Conservation (phyloP, 1,284 basidiomycete species). For the Thecaphora frezii region DNA sequence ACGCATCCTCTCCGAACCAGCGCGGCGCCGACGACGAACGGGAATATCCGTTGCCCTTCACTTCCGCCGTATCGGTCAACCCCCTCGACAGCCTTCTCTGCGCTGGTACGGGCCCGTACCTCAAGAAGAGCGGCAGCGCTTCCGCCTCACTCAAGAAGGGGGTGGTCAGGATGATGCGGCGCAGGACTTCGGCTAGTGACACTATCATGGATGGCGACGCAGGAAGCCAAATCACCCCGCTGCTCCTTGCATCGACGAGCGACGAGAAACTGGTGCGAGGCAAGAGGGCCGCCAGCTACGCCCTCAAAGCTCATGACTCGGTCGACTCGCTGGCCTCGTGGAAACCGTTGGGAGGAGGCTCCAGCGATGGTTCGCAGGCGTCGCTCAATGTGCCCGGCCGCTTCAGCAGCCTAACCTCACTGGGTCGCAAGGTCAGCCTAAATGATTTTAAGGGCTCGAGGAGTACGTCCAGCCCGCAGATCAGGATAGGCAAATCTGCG, state of each 20-base stretch:
- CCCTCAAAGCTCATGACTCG: too few relatives aligned
- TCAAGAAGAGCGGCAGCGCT: not conserved
- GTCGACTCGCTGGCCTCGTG: not conserved
- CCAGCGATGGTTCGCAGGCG: not conserved
- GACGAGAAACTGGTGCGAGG: not conserved
- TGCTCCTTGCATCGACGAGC: not conserved
- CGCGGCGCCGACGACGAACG: too few relatives aligned
- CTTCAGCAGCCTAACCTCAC: slow-evolving; percentile 21
- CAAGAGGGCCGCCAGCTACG: too few relatives aligned
- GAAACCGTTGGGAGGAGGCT: not conserved
- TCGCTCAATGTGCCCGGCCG: slow-evolving; percentile 14
- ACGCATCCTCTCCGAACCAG: not conserved
- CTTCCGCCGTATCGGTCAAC: too few relatives aligned
- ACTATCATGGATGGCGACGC: not conserved
- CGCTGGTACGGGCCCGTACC: not conserved
- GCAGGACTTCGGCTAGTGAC: slow-evolving; percentile 8
- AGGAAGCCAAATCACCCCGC: not conserved
- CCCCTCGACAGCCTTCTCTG: too few relatives aligned
- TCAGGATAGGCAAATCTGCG: not conserved
- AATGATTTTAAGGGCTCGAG: slow-evolving; percentile 16
- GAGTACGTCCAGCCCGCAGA: not conserved
- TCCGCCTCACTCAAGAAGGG: slow-evolving; percentile 1
- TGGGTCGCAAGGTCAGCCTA: slow-evolving; percentile 21
- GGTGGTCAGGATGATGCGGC: slow-evolving; percentile 10
- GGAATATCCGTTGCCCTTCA: too few relatives aligned